phyloP scores from a whole-genome alignment of 176 grass and related monocot species.

The Saccharum spontaneum region DNA sequence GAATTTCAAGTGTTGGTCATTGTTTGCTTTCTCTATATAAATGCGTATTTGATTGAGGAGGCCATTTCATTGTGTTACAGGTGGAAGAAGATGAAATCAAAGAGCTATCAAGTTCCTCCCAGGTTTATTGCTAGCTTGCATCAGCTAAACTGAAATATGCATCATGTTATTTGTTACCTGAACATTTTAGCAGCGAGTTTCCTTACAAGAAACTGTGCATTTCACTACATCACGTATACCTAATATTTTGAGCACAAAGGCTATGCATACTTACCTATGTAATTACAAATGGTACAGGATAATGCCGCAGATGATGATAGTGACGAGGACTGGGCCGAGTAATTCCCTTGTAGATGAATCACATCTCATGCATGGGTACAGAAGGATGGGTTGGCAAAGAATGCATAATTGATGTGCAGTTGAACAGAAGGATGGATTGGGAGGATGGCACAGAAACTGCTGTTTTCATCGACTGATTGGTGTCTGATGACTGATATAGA shows the following conservation, averaged over 20 bases:
- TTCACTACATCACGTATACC: not conserved
- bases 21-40: conserved; percentile 3
- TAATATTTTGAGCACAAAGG: not conserved
- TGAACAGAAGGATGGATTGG: not conserved
- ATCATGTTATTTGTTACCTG: not conserved
- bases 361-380: not conserved
- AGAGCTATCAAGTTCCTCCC: conserved; percentile 50
- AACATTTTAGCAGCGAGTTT: not conserved
- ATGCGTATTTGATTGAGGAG: conserved; percentile 6
- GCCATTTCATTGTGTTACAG: conserved; percentile 31
- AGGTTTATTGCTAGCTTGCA: conserved; percentile 37
- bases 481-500: not conserved
- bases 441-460: too few species aligned
- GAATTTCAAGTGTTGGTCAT: not conserved
- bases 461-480: not conserved
- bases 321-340: conserved; percentile 63
- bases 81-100: conserved; percentile 52
- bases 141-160: not conserved
- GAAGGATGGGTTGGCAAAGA: not conserved
- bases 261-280: not conserved
- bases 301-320: conserved; percentile 39
- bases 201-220: not conserved
- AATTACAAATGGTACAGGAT: conserved; percentile 19
- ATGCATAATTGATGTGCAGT: not conserved
- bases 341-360: not conserved